These are phyloP conservation scores for Parmelia sp. DNA, from an alignment of 495 filamentous ascomycete species.

Conservation along the genomic window DNA sequence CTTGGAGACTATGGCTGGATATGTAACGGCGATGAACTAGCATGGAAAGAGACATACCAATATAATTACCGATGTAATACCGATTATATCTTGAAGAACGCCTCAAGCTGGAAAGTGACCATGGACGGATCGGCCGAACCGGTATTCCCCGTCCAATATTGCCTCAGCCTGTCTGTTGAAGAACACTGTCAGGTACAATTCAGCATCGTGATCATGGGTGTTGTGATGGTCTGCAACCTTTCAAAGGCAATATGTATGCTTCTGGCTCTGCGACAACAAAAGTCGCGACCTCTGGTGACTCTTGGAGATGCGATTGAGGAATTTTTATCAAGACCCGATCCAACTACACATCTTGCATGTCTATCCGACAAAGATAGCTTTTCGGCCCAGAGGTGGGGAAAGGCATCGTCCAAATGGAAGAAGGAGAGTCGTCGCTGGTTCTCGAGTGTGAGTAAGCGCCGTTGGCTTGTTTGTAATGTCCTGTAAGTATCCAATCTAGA, in stretches of 20 bases:
- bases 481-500: too few species aligned
- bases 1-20: background rate
- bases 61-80: too few species aligned
- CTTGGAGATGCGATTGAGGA: slow-evolving; percentile 1
- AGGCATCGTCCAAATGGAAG: too few species aligned
- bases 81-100: background rate
- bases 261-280: slow-evolving; percentile 24
- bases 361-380: too few species aligned
- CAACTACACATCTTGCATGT: too few species aligned
- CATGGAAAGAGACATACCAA: background rate
- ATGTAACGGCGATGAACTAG: background rate
- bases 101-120: background rate
- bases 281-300: slow-evolving; percentile 45
- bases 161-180: background rate
- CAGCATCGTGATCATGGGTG: slow-evolving; percentile 33
- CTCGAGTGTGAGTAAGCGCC: slow-evolving; percentile 12
- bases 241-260: slow-evolving; percentile 37
- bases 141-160: background rate
- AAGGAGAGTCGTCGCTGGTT: too few species aligned
- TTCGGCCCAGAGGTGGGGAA: too few species aligned
- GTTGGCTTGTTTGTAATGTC: background rate
- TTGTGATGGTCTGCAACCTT: slow-evolving; percentile 34
- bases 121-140: background rate
- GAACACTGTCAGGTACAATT: background rate
- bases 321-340: too few species aligned